A percentile compares a stretch with the other conserved stretches of the same genome.
Evolutionary conservation across 129 eudicot genomes (phyloP).

Genomic region (Erigeron canadensis): DNA sequence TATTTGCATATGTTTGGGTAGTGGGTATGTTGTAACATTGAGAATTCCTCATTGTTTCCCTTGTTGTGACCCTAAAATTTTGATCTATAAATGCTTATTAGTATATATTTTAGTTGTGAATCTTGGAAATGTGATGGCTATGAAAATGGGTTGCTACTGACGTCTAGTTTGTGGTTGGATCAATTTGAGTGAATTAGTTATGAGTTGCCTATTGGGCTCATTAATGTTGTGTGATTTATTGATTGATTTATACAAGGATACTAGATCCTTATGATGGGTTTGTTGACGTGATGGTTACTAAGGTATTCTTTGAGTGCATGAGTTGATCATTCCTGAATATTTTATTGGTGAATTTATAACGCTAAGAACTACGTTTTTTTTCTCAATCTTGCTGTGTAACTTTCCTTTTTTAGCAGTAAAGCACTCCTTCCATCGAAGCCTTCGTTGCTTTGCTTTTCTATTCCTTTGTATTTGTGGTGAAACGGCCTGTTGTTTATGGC

Average conservation of each 20-base stretch:
- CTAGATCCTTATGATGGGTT: constrained; percentile 6
- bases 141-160: constrained; percentile 24
- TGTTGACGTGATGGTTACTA: constrained; percentile 10
- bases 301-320: constrained; percentile 12
- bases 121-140: constrained; percentile 30
- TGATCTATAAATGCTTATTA: constrained; percentile 32
- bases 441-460: constrained; percentile 8
- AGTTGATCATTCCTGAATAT: background rate
- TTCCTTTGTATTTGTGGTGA: constrained; percentile 10
- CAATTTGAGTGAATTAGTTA: constrained; percentile 21
- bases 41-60: constrained; percentile 30
- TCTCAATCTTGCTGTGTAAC: constrained; percentile 4
- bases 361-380: background rate
- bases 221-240: constrained; percentile 7
- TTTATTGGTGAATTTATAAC: background rate
- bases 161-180: constrained; percentile 35
- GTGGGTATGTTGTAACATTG: constrained; percentile 32
- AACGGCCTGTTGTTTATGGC: constrained; percentile 1
- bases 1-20: constrained; percentile 31
- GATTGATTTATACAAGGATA: constrained; percentile 4
- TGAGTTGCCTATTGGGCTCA: constrained; percentile 20
- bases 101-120: constrained; percentile 16
- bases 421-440: background rate
- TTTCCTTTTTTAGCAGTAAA: background rate
- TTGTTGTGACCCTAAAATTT: constrained; percentile 27